Conservation (phyloP, 2,329 filamentous ascomycete genomes). For the Byssothecium circinans region DNA sequence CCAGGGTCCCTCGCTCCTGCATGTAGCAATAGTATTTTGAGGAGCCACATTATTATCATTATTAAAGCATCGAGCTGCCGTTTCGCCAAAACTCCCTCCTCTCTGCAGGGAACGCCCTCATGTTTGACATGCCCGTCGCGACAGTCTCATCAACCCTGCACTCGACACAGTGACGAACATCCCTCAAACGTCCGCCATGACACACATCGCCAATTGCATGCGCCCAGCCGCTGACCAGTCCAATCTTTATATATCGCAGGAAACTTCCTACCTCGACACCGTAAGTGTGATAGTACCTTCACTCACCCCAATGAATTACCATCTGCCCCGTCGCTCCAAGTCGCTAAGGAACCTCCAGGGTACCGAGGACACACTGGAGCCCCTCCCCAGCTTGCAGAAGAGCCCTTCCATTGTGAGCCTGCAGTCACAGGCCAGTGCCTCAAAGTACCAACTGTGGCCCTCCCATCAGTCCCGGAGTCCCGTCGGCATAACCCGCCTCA, state of each 20-base stretch:
- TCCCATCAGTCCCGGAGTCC: slow-evolving; percentile 31
- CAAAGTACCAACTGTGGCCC: slow-evolving; percentile 43
- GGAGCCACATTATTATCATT: slow-evolving; percentile 42
- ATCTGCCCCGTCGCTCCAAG: slow-evolving; percentile 36
- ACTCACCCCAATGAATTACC: slow-evolving; percentile 33
- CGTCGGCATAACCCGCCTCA: slow-evolving; percentile 21
- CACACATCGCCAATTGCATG: slow-evolving; percentile 50
- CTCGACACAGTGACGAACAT: slow-evolving; percentile 39
- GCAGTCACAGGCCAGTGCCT: slow-evolving; percentile 18
- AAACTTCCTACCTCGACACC: slow-evolving; percentile 35
- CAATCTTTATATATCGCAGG: slow-evolving; percentile 43
- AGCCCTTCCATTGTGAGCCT: slow-evolving; percentile 33
- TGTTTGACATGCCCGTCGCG: slow-evolving; percentile 45
- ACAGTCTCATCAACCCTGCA: slow-evolving; percentile 46
- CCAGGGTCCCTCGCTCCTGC: slow-evolving; percentile 37
- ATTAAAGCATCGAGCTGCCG: slow-evolving; percentile 40
- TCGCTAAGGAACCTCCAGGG: slow-evolving; percentile 41
- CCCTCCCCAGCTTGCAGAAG: slow-evolving; percentile 22
- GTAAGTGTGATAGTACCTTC: slow-evolving; percentile 34
- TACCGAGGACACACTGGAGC: slow-evolving; percentile 21
- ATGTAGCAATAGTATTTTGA: slow-evolving; percentile 41
- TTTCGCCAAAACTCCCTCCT: slow-evolving; percentile 28
- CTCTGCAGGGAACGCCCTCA: slow-evolving; percentile 44
- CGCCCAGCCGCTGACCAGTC: slow-evolving; percentile 36
- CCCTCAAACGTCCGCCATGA: slow-evolving; percentile 44